Evolutionary conservation across 176 grass and related monocot genomes (phyloP).

Genomic region (bread wheat (Triticum aestivum)): IWGSC_CS_RefSeq_v2.1 NC_057796.1:94825-95324

Average conservation of each 20-base stretch:
- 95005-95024: constrained; percentile 46
- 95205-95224: constrained; percentile 98
- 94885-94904: no score
- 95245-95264: constrained; percentile 98
- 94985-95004: constrained; percentile 41
- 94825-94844: not conserved
- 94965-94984: not conserved
- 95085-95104: constrained; percentile 88
- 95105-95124: constrained; percentile 59
- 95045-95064: constrained; percentile 70
- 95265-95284: constrained; percentile 94
- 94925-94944: not conserved
- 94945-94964: not conserved
- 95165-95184: not conserved
- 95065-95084: constrained; percentile 92
- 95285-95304: constrained; percentile 63
- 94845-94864: not conserved
- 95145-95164: not conserved
- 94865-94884: not conserved
- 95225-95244: constrained; percentile 95
- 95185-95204: constrained; percentile 39
- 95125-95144: not conserved
- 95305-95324: constrained; percentile 17
- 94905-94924: no score
- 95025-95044: constrained; percentile 61